Conservation (phyloP, 306 rosid genomes). For the Fagus sylvatica region DNA sequence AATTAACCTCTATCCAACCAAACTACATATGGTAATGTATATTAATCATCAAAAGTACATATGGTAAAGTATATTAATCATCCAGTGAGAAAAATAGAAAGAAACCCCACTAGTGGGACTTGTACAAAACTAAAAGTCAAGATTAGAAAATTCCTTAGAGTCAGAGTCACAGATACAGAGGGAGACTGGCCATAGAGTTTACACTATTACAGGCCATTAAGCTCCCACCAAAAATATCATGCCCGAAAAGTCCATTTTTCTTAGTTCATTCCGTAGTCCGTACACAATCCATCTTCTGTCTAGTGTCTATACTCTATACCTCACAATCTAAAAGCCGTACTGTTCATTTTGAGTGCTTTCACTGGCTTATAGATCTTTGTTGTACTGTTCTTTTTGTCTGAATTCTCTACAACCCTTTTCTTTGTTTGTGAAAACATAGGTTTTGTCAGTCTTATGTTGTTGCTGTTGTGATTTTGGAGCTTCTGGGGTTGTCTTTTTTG, state of each 20-base stretch:
- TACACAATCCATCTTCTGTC: no score
- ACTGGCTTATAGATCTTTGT: conserved; percentile 23
- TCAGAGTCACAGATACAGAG: neutral
- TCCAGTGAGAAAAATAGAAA: no score
- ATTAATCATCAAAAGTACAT: no score
- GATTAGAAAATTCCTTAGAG: no score
- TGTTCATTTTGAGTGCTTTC: neutral
- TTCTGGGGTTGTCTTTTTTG: neutral
- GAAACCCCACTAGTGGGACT: no score
- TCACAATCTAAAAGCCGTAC: conserved; percentile 9
- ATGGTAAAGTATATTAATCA: no score
- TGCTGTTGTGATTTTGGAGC: neutral
- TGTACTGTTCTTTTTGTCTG: neutral
- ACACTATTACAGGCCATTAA: conserved; percentile 26
- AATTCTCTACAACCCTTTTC: neutral
- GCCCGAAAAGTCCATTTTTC: no score
- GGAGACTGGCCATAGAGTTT: conserved; percentile 37
- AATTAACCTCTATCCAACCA: no score
- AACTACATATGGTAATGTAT: no score
- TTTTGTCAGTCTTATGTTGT: neutral
- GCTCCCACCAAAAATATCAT: neutral
- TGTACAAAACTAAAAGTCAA: no score
- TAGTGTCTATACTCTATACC: no score
- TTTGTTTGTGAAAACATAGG: neutral
- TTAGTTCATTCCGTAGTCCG: no score